These are phyloP conservation scores for Aspergillus novoparasiticus DNA, from an alignment of 2,329 filamentous ascomycete species.

Conservation along the genomic window DNA sequence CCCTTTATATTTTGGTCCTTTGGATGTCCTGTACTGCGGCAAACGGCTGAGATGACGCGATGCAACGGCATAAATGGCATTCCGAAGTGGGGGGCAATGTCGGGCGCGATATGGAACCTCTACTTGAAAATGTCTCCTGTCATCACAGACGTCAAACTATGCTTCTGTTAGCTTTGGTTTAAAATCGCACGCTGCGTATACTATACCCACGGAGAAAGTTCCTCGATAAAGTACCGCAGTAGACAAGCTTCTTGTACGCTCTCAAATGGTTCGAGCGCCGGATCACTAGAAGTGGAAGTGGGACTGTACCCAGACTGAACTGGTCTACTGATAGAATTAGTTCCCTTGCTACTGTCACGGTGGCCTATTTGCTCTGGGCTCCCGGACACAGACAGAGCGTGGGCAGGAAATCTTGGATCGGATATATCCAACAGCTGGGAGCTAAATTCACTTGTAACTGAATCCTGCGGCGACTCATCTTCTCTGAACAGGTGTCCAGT, in stretches of 20 bases:
- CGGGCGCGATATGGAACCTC: constrained; percentile 22
- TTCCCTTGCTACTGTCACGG: background rate
- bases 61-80: constrained; percentile 28
- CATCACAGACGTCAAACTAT: constrained; percentile 28
- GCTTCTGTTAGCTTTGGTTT: background rate
- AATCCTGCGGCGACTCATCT: background rate
- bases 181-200: background rate
- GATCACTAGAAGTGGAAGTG: background rate
- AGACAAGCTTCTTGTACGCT: constrained; percentile 23
- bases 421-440: background rate
- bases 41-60: constrained; percentile 24
- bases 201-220: constrained; percentile 29
- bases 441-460: background rate
- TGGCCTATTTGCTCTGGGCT: background rate
- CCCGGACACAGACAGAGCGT: background rate
- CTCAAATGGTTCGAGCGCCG: background rate
- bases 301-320: background rate
- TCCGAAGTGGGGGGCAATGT: constrained; percentile 22
- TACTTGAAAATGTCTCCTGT: constrained; percentile 23
- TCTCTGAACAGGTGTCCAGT: background rate
- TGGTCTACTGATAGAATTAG: background rate
- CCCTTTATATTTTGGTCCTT: constrained; percentile 18
- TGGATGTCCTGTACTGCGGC: constrained; percentile 22
- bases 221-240: constrained; percentile 28
- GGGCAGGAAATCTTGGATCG: too few relatives aligned